Conservation (phyloP, 306 rosid genomes). For the Lagenaria siceraria region DNA sequence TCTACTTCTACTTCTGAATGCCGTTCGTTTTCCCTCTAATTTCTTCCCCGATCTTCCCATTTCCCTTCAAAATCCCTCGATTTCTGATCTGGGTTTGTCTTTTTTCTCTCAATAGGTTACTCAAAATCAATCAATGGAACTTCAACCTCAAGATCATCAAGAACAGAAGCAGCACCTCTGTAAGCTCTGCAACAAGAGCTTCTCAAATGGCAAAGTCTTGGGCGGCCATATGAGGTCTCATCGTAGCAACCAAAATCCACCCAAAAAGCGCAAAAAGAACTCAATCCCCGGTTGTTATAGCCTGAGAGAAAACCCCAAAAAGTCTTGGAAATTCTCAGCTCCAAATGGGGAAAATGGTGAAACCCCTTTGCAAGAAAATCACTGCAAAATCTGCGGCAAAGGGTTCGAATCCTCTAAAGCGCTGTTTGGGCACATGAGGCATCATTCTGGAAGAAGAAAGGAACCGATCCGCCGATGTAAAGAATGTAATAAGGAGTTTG, state of each 20-base stretch:
- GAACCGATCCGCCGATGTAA: constrained; percentile 12
- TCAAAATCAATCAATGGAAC: constrained; percentile 10
- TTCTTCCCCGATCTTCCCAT: background rate
- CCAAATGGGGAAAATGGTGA: background rate
- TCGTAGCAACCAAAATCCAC: constrained; percentile 5
- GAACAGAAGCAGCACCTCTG: constrained; percentile 22
- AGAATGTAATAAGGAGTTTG: constrained; percentile 25
- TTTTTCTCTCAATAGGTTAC: background rate
- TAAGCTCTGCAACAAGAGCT: constrained; percentile 30
- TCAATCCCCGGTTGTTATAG: constrained; percentile 13
- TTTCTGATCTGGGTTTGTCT: constrained; percentile 17
- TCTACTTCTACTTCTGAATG: background rate
- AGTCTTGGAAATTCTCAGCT: constrained; percentile 25
- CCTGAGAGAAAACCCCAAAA: constrained; percentile 35
- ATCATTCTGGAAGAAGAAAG: constrained; percentile 26
- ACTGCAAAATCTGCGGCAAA: constrained; percentile 30
- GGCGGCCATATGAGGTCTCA: constrained; percentile 48
- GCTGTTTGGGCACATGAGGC: constrained; percentile 43
- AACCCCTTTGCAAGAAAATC: background rate
- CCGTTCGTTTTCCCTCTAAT: too few relatives aligned
- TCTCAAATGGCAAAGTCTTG: constrained; percentile 30
- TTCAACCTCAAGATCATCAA: constrained; percentile 12
- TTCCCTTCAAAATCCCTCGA: background rate
- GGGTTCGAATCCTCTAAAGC: constrained; percentile 23
- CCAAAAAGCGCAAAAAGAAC: background rate